Conservation (phyloP, 1,284 basidiomycete genomes). For the Marasmius oreades region DNA sequence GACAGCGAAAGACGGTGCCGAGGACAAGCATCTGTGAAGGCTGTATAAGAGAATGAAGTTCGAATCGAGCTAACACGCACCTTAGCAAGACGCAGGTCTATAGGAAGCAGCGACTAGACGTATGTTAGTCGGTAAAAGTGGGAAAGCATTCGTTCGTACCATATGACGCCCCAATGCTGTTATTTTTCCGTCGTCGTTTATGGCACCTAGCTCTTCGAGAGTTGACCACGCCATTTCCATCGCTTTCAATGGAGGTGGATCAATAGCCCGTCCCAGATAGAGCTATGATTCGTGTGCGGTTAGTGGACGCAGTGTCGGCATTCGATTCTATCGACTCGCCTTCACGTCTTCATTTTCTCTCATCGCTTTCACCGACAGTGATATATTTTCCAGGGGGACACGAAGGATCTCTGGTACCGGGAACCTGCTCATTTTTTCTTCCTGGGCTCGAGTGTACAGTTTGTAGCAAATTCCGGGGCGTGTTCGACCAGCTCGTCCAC, state of each 20-base stretch:
- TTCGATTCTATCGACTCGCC: conserved; percentile 33
- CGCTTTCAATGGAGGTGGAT: conserved; percentile 76
- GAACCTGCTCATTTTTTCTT: conserved; percentile 67
- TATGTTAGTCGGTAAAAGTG: conserved; percentile 10
- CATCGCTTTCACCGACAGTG: conserved; percentile 82
- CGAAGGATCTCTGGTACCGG: conserved; percentile 87
- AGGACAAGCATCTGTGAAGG: conserved; percentile 75
- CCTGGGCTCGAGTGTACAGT: conserved; percentile 77
- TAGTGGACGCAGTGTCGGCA: background rate
- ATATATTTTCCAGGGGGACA: conserved; percentile 84
- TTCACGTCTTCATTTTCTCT: conserved; percentile 79
- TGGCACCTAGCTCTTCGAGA: conserved; percentile 78
- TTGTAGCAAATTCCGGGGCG: conserved; percentile 83
- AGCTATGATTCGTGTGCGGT: conserved; percentile 22
- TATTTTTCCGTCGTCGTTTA: conserved; percentile 59
- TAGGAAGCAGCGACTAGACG: conserved; percentile 73
- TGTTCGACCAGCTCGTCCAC: conserved; percentile 90
- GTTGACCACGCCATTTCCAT: conserved; percentile 79
- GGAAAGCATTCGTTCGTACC: conserved; percentile 35
- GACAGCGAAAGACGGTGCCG: conserved; percentile 76
- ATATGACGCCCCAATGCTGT: conserved; percentile 86
- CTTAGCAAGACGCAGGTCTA: conserved; percentile 90
- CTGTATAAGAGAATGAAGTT: conserved; percentile 4
- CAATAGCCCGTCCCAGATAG: conserved; percentile 74
- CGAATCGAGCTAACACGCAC: conserved; percentile 29